These are phyloP conservation scores for Galeopsis tetrahit DNA, from an alignment of 257 asterid species.

Conservation along the genomic window DNA sequence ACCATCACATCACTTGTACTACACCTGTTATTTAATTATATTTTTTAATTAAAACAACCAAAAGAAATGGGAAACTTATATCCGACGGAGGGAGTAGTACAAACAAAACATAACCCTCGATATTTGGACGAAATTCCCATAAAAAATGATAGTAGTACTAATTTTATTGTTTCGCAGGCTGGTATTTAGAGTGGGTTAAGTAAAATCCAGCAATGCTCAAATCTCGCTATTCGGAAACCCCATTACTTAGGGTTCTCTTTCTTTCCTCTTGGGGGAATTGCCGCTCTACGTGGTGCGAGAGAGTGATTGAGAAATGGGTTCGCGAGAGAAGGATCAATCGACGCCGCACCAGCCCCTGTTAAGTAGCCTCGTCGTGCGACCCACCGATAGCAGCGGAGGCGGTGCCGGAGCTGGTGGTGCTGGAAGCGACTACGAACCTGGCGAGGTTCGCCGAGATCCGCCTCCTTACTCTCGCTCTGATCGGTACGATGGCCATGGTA, in stretches of 20 bases:
- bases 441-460: slow-evolving; percentile 89
- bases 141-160: too few relatives aligned
- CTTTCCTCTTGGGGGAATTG: not conserved
- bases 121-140: too few relatives aligned
- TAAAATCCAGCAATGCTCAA: not conserved
- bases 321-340: slow-evolving; percentile 66
- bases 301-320: slow-evolving; percentile 62
- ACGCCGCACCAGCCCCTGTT: slow-evolving; percentile 68
- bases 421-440: slow-evolving; percentile 86
- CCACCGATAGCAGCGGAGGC: slow-evolving; percentile 57
- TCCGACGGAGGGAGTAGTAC: too few relatives aligned
- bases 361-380: slow-evolving; percentile 87
- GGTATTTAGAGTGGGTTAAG: not conserved
- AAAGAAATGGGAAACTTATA: too few relatives aligned
- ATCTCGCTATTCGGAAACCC: not conserved
- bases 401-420: slow-evolving; percentile 43
- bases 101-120: too few relatives aligned
- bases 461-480: slow-evolving; percentile 71
- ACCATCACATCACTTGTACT: too few relatives aligned
- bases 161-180: too few relatives aligned
- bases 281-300: slow-evolving; percentile 23
- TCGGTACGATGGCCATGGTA: slow-evolving; percentile 70
- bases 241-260: not conserved
- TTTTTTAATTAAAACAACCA: too few relatives aligned
- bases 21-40: too few relatives aligned